These are phyloP conservation scores for Suillus brevipes DNA, from an alignment of 768 basidiomycete species.

Conservation along the genomic window DNA sequence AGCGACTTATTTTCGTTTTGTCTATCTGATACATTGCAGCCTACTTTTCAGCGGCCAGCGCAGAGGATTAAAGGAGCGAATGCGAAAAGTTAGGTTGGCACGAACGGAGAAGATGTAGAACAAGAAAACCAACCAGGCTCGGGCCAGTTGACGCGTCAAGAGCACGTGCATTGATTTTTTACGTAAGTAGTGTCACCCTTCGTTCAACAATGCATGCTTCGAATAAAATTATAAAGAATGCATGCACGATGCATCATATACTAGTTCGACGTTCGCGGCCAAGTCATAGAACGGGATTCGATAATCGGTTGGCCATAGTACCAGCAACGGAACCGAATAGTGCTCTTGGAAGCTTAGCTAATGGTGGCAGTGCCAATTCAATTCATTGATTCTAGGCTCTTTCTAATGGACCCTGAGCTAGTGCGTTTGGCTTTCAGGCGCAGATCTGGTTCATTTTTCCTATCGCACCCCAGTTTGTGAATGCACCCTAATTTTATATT, in stretches of 20 bases:
- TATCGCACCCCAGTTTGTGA: background rate
- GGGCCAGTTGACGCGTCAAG: conserved; percentile 19
- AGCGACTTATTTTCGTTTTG: conserved; percentile 13
- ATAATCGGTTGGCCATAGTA: too few relatives aligned
- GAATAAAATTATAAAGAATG: too few relatives aligned
- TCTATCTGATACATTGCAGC: conserved; percentile 18
- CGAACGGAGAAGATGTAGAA: conserved; percentile 4
- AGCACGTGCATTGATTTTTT: conserved; percentile 34
- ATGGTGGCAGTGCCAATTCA: background rate
- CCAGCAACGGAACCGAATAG: too few relatives aligned
- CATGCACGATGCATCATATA: too few relatives aligned
- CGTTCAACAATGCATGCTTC: background rate
- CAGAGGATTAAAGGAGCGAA: conserved; percentile 23
- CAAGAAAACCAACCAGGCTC: conserved; percentile 17
- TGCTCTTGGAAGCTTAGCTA: background rate
- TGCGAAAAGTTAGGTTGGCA: conserved; percentile 13
- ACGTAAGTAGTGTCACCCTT: background rate
- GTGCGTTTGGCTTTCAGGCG: background rate
- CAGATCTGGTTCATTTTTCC: background rate
- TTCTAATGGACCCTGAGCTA: conserved; percentile 13
- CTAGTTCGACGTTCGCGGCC: too few relatives aligned
- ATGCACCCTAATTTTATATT: background rate
- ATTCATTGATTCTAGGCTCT: too few relatives aligned
- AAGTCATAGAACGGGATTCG: too few relatives aligned
- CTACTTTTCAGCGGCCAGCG: conserved; percentile 28